Evolutionary conservation across 306 rosid genomes (phyloP).

Genomic region (Quercus wislizeni): DNA sequence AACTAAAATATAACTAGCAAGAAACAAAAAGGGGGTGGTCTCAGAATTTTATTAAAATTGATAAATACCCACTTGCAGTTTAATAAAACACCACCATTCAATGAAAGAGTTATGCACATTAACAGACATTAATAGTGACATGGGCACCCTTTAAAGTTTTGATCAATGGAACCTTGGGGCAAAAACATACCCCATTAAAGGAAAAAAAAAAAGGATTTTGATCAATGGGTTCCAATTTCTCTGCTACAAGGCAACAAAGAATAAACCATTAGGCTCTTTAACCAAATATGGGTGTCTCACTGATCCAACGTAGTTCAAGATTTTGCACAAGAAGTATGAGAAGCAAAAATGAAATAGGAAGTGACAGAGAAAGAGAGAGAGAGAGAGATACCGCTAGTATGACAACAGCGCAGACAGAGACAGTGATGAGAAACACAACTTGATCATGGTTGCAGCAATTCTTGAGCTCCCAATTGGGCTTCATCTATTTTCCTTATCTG

Average conservation of each 20-base stretch:
- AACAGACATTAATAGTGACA: neutral
- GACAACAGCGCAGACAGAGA: slow-evolving; percentile 53
- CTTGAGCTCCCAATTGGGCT: slow-evolving; percentile 62
- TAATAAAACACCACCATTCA: neutral
- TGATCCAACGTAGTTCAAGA: slow-evolving; percentile 16
- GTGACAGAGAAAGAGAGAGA: neutral
- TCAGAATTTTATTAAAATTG: neutral
- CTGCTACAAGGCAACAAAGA: neutral
- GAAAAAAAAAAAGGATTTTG: neutral
- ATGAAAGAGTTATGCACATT: neutral
- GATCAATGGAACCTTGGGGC: neutral
- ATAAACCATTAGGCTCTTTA: neutral
- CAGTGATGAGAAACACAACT: slow-evolving; percentile 48
- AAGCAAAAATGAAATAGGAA: neutral
- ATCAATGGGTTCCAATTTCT: slow-evolving; percentile 1
- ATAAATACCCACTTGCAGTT: neutral
- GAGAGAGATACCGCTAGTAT: slow-evolving; percentile 50
- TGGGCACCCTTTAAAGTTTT: neutral
- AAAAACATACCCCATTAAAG: neutral
- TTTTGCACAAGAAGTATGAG: neutral
- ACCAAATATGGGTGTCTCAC: slow-evolving; percentile 1
- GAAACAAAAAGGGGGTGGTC: neutral
- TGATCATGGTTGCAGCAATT: slow-evolving; percentile 71
- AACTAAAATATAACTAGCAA: neutral
- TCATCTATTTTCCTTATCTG: slow-evolving; percentile 22